Percentiles rank a stretch among this genome's conserved stretches.
Evolutionary conservation across 139 green algal genomes (phyloP).

Genomic region (Closterium sp.): DNA sequence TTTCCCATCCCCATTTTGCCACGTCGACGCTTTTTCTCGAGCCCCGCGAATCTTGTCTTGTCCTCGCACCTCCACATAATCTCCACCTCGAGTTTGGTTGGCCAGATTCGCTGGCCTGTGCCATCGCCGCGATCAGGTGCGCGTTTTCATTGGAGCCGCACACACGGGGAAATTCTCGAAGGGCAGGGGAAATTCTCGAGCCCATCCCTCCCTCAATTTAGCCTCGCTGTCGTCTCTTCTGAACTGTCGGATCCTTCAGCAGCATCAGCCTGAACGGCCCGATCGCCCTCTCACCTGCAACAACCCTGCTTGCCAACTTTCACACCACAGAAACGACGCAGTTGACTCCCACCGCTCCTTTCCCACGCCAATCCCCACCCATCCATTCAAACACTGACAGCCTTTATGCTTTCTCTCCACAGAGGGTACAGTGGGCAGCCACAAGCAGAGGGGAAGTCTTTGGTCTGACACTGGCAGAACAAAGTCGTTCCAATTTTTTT

Average conservation of each 20-base stretch:
- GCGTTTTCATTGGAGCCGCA: not conserved
- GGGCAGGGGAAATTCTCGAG: not conserved
- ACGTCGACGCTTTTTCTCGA: not conserved
- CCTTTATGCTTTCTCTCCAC: not conserved
- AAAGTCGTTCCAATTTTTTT: too few species aligned
- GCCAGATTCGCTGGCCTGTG: not conserved
- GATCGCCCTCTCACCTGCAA: not conserved
- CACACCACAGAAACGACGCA: not conserved
- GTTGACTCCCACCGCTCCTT: too few species aligned
- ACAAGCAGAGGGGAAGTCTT: too few species aligned
- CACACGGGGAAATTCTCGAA: not conserved
- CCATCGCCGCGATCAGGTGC: not conserved
- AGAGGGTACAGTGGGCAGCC: too few species aligned
- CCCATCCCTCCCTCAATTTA: not conserved
- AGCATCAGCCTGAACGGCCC: not conserved
- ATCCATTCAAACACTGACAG: not conserved
- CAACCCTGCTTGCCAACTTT: not conserved
- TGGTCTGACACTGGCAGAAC: too few species aligned
- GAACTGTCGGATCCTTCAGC: not conserved
- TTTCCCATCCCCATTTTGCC: not conserved
- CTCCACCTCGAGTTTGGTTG: not conserved
- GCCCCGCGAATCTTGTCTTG: not conserved
- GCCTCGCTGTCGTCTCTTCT: not conserved
- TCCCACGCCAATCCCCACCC: not conserved
- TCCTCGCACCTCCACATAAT: not conserved